Evolutionary conservation across 2,329 filamentous ascomycete genomes (phyloP), one percentile per base, ranked within the genome.

Genomic region (Fonsecaea multimorphosa): DNA sequence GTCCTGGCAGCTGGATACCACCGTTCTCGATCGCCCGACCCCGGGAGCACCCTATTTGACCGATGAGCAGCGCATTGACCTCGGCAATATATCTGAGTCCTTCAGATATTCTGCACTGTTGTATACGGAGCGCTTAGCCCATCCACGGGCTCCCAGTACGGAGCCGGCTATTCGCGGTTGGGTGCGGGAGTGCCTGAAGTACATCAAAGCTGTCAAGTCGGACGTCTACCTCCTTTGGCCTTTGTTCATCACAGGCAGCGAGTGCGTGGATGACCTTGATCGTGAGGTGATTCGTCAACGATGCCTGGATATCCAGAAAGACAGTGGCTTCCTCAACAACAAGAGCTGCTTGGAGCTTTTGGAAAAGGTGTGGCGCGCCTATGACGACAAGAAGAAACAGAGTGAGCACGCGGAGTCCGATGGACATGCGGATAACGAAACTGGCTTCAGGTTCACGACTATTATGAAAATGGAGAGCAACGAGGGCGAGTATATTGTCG

Each of bases 181-280:
- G 22, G 93, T 97, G 62, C 88, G 88, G 74, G 89, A 92, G 70
- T 91, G 93, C 0, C 85, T 97, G 46, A 91, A 89, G 78, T 94
- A 96, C 78, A 91, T 95, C 63, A 90, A 89, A 6, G 89, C 89
- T 60, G 87, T 97, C 40, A 88, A 91, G 68, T 85, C 89, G 2
- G 90, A 96, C 78, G 96, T 97, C 75, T 97, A 96, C 76, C 81
- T 97, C 9, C 86, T 97, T 8, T 97, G 93, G 94, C 93, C 94
- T 2, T 84, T 97, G 2, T 97, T 97, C 76, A 90, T 97, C 59
- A 89, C 90, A 0, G 93, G 93, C 22, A 93, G 91, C 24, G 94
- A 97, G 80, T 96, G 92, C 73, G 89, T 95, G 68, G 90, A 92
- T 70, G 87, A 91, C 73, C 82, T 88, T 58, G 91, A 97, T 74